A percentile compares a stretch with the other conserved stretches of the same genome.
phyloP scores from a whole-genome alignment of 495 filamentous ascomycete species.

The Cladorrhinum samala region DNA sequence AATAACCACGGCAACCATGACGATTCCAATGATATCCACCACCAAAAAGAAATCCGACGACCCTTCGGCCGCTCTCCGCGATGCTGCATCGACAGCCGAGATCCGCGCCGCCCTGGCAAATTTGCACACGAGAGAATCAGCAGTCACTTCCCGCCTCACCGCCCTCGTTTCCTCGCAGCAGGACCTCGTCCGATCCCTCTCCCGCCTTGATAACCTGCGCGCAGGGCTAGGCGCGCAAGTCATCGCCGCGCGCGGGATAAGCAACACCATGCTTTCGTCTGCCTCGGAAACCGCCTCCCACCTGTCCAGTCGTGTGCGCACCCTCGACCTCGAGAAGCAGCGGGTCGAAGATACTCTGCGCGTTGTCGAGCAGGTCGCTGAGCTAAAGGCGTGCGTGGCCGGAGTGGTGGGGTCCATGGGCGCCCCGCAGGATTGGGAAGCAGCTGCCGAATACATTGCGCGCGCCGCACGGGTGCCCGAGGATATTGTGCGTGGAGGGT shows the following conservation, averaged over 20 bases:
- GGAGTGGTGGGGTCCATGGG: slow-evolving; percentile 97
- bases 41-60: slow-evolving; percentile 4
- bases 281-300: slow-evolving; percentile 81
- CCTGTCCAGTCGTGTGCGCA: slow-evolving; percentile 77
- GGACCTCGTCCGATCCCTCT: slow-evolving; percentile 74
- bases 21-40: background rate
- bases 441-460: slow-evolving; percentile 79
- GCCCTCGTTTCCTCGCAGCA: slow-evolving; percentile 70
- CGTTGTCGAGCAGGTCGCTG: slow-evolving; percentile 92
- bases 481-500: slow-evolving; percentile 73
- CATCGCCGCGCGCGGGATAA: slow-evolving; percentile 74
- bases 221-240: slow-evolving; percentile 83
- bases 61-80: slow-evolving; percentile 48
- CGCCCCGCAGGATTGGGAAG: slow-evolving; percentile 97
- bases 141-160: slow-evolving; percentile 68
- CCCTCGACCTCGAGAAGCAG: slow-evolving; percentile 82
- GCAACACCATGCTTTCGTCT: slow-evolving; percentile 78
- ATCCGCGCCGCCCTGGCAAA: slow-evolving; percentile 68
- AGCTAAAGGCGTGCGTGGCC: slow-evolving; percentile 91
- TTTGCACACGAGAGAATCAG: slow-evolving; percentile 68
- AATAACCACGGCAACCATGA: slow-evolving; percentile 6
- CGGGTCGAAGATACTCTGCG: slow-evolving; percentile 82
- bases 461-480: slow-evolving; percentile 74
- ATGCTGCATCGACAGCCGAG: slow-evolving; percentile 67
- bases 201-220: slow-evolving; percentile 83